Evolutionary conservation across 129 eudicot genomes (phyloP), one percentile per base, ranked within the genome.

Genomic region (Helichrysum umbraculigerum): DNA sequence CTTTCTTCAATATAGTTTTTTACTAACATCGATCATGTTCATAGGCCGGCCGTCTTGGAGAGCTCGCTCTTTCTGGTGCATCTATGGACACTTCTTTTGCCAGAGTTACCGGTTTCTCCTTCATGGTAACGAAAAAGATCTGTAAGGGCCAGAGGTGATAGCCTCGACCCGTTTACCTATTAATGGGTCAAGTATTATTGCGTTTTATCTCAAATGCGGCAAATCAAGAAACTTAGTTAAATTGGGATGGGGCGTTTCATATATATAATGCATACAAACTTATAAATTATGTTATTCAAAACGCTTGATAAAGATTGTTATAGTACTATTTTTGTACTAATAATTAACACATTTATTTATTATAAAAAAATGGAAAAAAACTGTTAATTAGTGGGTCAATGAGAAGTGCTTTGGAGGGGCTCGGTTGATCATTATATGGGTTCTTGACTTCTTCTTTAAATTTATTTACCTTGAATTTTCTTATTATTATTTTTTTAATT

Each of bases 1-100:
- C 72, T 66, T 79, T 72, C 79, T 66, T 72, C 83, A 79, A 2
- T 79, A 73, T 42, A 65, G 78, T 69, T 70, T 81, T 70, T 65
- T 76, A 17, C 72, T 71, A 56, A 76, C 78, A 25, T 76, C 81
- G 3, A 28, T 81, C 68, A 76, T 81, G 81, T 81, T 81, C 61
- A 66, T 76, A 65, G n/a, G n/a, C n/a, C n/a, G 85, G 85, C 63
- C 85, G 65, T 63, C 73, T 76, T 71, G 78, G 85, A 12, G 85
- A 81, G 70, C 78, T 81, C 25, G 14, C 81, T 2, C 85, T 81
- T 63, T 52, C 81, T 54, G 85, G 81, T 76, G 81, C 85, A 5
- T 76, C 81, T 37, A 71, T 76, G 70, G 85, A n/a, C 85, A 72
- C 81, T 63, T 81, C 81, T 5, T 81, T 76, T 52, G 71, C 81